These are phyloP conservation scores for Aegle marmelos DNA, from an alignment of 345 rosid species.

Conservation along the genomic window DNA sequence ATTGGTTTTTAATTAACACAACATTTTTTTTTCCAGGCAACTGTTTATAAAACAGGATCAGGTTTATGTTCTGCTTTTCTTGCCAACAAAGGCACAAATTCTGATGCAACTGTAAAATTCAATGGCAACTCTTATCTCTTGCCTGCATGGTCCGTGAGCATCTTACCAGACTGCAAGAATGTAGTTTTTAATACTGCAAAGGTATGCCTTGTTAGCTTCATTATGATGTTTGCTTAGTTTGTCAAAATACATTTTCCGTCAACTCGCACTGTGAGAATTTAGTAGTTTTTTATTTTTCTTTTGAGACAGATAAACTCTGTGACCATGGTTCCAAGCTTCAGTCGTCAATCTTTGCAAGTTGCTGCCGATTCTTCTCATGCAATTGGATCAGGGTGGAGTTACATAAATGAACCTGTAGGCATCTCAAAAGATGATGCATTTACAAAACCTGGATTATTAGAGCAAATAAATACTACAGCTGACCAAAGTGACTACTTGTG, in stretches of 20 bases:
- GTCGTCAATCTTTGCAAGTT: conserved; percentile 38
- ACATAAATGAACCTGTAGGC: conserved; percentile 78
- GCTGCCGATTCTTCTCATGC: conserved; percentile 42
- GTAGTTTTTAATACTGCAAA: conserved; percentile 88
- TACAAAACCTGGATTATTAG: conserved; percentile 62
- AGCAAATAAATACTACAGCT: conserved; percentile 86
- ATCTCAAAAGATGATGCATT: conserved; percentile 66
- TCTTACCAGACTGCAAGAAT: conserved; percentile 92
- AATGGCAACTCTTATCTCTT: conserved; percentile 64
- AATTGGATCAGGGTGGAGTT: conserved; percentile 68
- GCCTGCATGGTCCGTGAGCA: conserved; percentile 98
- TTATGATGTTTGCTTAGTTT: background rate
- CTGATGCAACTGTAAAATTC: conserved; percentile 67
- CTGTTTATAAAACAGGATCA: conserved; percentile 66
- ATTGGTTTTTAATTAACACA: background rate
- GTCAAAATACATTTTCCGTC: background rate
- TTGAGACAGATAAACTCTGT: conserved; percentile 71
- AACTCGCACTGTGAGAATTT: conserved; percentile 5
- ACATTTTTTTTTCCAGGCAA: conserved; percentile 45
- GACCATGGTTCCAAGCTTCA: conserved; percentile 49
- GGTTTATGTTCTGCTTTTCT: conserved; percentile 83
- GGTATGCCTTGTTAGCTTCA: conserved; percentile 41
- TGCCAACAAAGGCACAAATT: conserved; percentile 55
- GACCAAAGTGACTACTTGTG: conserved; percentile 87
- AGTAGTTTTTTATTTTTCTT: conserved; percentile 1